Percentiles rank a stretch among this genome's conserved stretches.
These are phyloP conservation scores for Saturnispora mendoncae DNA, from an alignment of 805 yeast genomes.

Conservation along the genomic window DNA sequence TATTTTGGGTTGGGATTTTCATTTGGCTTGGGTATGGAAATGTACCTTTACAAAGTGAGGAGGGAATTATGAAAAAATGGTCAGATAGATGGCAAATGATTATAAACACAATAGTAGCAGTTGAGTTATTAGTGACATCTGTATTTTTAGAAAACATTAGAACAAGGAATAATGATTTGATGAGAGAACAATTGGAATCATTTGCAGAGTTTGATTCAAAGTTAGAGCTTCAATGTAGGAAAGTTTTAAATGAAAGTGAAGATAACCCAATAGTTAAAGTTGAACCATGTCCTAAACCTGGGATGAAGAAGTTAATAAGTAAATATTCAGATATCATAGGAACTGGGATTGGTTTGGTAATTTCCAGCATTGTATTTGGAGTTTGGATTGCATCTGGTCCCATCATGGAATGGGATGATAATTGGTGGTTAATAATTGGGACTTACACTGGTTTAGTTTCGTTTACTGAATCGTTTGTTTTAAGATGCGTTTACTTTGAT, in stretches of 20 bases:
- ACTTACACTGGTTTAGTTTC: slow-evolving; percentile 39
- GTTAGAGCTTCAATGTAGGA: slow-evolving; percentile 20
- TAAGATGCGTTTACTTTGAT: slow-evolving; percentile 32
- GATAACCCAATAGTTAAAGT: slow-evolving; percentile 26
- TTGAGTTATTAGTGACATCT: slow-evolving; percentile 28
- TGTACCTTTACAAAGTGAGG: slow-evolving; percentile 15
- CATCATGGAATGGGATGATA: slow-evolving; percentile 29
- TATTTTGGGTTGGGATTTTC: slow-evolving; percentile 33
- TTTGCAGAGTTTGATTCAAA: slow-evolving; percentile 24
- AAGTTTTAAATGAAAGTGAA: not conserved
- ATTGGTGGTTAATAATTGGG: slow-evolving; percentile 41
- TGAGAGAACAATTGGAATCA: slow-evolving; percentile 16
- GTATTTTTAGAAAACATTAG: slow-evolving; percentile 33
- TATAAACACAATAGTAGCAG: slow-evolving; percentile 35
- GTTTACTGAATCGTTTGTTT: slow-evolving; percentile 34
- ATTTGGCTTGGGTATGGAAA: slow-evolving; percentile 33
- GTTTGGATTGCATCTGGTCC: slow-evolving; percentile 33
- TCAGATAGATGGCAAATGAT: slow-evolving; percentile 34
- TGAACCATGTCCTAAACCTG: slow-evolving; percentile 17
- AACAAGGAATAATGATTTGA: slow-evolving; percentile 29
- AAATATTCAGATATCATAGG: slow-evolving; percentile 37
- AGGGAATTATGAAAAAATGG: slow-evolving; percentile 18
- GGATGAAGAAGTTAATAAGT: slow-evolving; percentile 13
- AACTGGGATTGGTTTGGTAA: slow-evolving; percentile 32
- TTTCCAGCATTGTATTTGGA: slow-evolving; percentile 28